Evolutionary conservation across 768 basidiomycete genomes (phyloP).

Genomic region (Auricularia auricula-judae): DNA sequence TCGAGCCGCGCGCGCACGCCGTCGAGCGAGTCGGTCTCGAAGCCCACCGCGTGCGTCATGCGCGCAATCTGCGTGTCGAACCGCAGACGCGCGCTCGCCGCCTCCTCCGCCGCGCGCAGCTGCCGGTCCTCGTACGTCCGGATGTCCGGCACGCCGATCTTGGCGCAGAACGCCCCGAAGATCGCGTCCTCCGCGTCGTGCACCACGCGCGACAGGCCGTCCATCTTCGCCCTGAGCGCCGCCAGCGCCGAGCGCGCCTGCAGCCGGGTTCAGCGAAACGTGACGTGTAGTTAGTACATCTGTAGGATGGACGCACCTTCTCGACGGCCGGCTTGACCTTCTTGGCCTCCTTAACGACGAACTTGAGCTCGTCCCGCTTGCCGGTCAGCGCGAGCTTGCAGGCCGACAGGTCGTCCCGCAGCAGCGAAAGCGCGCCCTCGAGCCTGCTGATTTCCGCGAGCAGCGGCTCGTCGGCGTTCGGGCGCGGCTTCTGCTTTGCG

Average conservation of each 20-base stretch:
- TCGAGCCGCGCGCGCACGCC: constrained; percentile 50
- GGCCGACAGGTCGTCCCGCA: constrained; percentile 73
- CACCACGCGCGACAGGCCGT: constrained; percentile 43
- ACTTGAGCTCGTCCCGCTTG: constrained; percentile 74
- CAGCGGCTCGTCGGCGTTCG: constrained; percentile 72
- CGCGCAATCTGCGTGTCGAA: constrained; percentile 82
- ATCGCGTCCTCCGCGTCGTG: constrained; percentile 72
- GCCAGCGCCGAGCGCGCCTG: constrained; percentile 25
- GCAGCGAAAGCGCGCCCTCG: constrained; percentile 63
- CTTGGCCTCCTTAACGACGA: constrained; percentile 61
- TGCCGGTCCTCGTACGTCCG: constrained; percentile 92
- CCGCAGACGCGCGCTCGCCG: constrained; percentile 70
- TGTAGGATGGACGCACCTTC: constrained; percentile 34
- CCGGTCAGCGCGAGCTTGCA: constrained; percentile 67
- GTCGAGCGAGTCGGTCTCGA: constrained; percentile 68
- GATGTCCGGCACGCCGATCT: constrained; percentile 71
- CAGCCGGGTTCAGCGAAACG: not conserved
- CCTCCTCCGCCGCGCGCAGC: constrained; percentile 77
- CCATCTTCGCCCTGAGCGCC: constrained; percentile 43
- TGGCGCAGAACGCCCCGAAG: constrained; percentile 66
- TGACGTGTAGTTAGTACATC: not conserved
- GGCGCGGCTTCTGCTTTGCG: constrained; percentile 71
- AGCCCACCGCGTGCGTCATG: constrained; percentile 75
- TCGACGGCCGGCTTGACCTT: constrained; percentile 56
- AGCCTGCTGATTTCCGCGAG: constrained; percentile 66